Conservation (phyloP, 345 rosid species). For the Melaleuca alternifolia region DNA sequence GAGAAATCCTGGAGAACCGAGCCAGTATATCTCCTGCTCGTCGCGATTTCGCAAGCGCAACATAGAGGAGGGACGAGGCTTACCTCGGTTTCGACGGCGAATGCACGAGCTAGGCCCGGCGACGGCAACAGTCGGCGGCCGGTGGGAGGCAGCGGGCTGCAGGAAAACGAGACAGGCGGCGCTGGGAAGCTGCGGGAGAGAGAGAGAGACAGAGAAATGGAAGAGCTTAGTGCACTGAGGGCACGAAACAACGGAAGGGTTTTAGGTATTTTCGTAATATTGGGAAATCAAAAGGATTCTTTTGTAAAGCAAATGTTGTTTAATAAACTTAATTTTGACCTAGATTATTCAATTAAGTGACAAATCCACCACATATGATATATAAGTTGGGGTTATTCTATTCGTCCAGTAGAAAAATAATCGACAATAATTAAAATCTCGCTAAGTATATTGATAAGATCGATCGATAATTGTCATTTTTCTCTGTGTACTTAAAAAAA, state of each 20-base stretch:
- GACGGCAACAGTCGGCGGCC: not conserved
- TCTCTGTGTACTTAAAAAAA: accelerated
- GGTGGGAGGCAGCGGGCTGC: not conserved
- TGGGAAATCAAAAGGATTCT: not conserved
- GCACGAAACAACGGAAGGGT: not conserved
- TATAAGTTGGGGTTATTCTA: not conserved
- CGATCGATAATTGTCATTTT: accelerated
- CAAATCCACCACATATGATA: not conserved
- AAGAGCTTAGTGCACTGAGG: not conserved
- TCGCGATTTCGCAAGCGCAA: not conserved
- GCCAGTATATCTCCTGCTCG: not conserved
- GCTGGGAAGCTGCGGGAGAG: not conserved
- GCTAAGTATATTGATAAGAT: accelerated
- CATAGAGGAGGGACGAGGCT: not conserved
- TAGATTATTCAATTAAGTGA: not conserved
- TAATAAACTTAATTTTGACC: not conserved
- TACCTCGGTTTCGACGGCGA: not conserved
- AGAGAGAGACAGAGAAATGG: not conserved
- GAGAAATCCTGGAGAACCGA: not conserved
- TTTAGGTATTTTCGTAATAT: not conserved
- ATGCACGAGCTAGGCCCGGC: not conserved
- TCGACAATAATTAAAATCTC: not conserved
- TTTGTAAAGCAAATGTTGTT: not conserved
- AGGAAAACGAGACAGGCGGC: not conserved
- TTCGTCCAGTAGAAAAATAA: not conserved